Conservation (phyloP, 306 rosid genomes). For the Carpinus fangiana region DNA sequence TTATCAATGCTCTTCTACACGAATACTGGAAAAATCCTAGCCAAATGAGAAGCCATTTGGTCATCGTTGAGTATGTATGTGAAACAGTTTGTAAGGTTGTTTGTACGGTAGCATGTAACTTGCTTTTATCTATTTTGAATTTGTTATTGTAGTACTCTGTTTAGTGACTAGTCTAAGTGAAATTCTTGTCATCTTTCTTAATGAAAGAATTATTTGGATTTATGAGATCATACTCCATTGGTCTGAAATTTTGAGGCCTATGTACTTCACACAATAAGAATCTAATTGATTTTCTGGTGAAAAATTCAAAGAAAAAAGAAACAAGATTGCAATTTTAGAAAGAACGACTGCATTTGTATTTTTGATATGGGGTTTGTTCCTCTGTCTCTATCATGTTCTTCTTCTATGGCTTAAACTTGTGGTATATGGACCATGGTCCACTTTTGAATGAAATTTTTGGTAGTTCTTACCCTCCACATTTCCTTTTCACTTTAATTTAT, state of each 20-base stretch:
- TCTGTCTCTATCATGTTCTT: constrained; percentile 17
- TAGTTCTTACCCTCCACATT: not conserved
- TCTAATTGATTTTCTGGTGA: no score
- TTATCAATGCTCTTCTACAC: not conserved
- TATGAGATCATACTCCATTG: not conserved
- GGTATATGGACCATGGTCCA: constrained; percentile 22
- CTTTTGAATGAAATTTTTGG: constrained; percentile 3
- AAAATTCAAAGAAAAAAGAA: no score
- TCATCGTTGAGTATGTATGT: not conserved
- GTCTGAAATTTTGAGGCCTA: not conserved
- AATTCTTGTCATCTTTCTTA: not conserved
- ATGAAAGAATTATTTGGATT: not conserved
- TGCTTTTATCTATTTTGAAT: no score
- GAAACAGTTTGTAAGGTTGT: no score
- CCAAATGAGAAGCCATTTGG: not conserved
- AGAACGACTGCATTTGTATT: not conserved
- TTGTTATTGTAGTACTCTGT: no score
- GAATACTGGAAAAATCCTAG: not conserved
- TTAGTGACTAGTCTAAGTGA: no score
- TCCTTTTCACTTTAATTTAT: constrained; percentile 31
- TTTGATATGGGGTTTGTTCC: not conserved
- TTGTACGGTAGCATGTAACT: no score
- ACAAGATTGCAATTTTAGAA: not conserved
- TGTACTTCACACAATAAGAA: not conserved
- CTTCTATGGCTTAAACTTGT: constrained; percentile 6